Evolutionary conservation across 768 basidiomycete genomes (phyloP).

Genomic region (Mycena floridula): DNA sequence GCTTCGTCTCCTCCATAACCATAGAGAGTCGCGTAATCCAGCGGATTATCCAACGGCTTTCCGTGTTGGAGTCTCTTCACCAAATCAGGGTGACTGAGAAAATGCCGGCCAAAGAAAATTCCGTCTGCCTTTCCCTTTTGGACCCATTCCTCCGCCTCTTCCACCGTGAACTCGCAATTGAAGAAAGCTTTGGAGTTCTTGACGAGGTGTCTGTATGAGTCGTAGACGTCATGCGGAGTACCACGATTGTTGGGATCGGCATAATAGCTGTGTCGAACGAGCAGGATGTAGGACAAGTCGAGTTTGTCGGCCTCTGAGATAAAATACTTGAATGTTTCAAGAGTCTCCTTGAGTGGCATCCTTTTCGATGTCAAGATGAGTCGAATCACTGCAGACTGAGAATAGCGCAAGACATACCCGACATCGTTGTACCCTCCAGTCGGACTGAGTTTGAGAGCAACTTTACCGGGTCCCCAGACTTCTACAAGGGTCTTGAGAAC

Average conservation of each 20-base stretch:
- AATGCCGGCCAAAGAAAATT: conserved; percentile 16
- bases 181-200: conserved; percentile 3
- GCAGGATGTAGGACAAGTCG: conserved; percentile 9
- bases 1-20: conserved; percentile 8
- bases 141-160: conserved; percentile 14
- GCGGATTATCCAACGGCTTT: conserved; percentile 11
- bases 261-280: background rate
- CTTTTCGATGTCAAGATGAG: conserved; percentile 10
- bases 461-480: conserved; percentile 26
- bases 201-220: background rate
- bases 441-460: conserved; percentile 14
- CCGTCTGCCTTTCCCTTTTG: conserved; percentile 13
- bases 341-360: conserved; percentile 38
- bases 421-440: conserved; percentile 27
- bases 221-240: conserved; percentile 6
- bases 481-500: conserved; percentile 23
- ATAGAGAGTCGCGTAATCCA: conserved; percentile 11
- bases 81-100: conserved; percentile 21
- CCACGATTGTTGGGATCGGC: conserved; percentile 2
- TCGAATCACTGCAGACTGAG: background rate
- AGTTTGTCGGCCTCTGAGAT: too few species aligned
- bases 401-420: conserved; percentile 10
- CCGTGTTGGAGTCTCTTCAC: conserved; percentile 17
- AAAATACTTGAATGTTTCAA: conserved; percentile 36
- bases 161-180: conserved; percentile 12